Evolutionary conservation across 1,284 basidiomycete species (phyloP).

Genomic region (Ceratobasidium sp.): DNA sequence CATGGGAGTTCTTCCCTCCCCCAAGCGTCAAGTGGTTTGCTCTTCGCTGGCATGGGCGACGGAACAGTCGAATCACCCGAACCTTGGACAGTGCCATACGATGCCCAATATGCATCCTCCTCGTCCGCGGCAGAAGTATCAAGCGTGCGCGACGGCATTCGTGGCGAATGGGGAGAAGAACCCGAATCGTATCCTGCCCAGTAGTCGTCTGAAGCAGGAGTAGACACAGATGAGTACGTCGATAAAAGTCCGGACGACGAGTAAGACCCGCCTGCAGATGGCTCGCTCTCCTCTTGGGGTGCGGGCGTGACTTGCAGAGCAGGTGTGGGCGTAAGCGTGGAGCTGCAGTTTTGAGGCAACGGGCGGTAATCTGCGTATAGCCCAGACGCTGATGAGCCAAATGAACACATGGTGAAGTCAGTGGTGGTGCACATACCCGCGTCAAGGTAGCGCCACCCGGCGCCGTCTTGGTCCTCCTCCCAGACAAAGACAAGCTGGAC

Average conservation of each 20-base stretch:
- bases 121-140: constrained; percentile 28
- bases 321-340: constrained; percentile 21
- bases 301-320: constrained; percentile 19
- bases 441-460: constrained; percentile 39
- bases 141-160: constrained; percentile 9
- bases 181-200: constrained; percentile 37
- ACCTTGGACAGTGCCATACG: constrained; percentile 45
- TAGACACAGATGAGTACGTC: constrained; percentile 32
- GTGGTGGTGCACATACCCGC: constrained; percentile 6
- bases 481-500: constrained; percentile 37
- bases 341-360: constrained; percentile 16
- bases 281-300: constrained; percentile 14
- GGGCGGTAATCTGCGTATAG: constrained; percentile 16
- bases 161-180: constrained; percentile 36
- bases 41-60: constrained; percentile 39
- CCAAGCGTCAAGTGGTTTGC: constrained; percentile 36
- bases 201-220: constrained; percentile 38
- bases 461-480: constrained; percentile 40
- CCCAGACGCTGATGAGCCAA: not conserved
- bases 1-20: constrained; percentile 31
- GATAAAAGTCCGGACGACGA: constrained; percentile 1
- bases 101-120: constrained; percentile 46
- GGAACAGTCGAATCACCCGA: constrained; percentile 47
- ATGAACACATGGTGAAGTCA: constrained; percentile 15
- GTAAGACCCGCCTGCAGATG: constrained; percentile 31